Base-by-base conservation (phyloP, 345 rosid species). In the Heritiera fomes region DNA sequence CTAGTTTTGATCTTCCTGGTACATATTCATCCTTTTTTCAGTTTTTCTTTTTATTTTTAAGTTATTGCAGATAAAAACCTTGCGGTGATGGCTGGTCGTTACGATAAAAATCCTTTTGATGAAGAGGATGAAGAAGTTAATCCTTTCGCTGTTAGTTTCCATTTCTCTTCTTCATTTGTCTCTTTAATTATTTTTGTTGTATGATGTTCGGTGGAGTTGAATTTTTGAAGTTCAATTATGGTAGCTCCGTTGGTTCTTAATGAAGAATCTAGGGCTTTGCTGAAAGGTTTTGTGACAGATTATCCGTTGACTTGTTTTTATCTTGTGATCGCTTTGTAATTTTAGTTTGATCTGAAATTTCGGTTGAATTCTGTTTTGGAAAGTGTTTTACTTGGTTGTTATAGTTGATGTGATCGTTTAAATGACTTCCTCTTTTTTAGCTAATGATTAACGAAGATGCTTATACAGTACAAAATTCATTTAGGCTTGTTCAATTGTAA, bases 41-140 rank as follows among this genome's bases (percentile, higher is more conserved):
- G 52, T 20, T 38, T 50, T 11, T 34, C 2, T 32, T 65, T 11
- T 23, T 47, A 49, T 32, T 65, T 11, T 23, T 47, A 49, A 15
- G 6, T 49, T 49, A 52, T 8, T 46, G 14, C 41, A 13, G 82
- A 77, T 7, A 50, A 64, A 20, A 60, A 8, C 73, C 75, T 73
- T 72, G 59, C 50, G 28, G 6, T 18, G 43, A 95, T 95, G 98
- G 98, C 97, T 77, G 88, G 92, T 77, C 93, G 95, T 49, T 91
- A 86, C 84, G 98, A 95, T 78, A 86, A 82, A 58, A 94, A 95
- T 62, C 98, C 99, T 0, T 96, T 93, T 78, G 99, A 88, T 41
- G 98, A 92, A 56, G 99, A 94, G 47, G 91, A 68, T n/a, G 72
- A 92, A 63, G 93, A 90, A 87, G 98, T 94, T 75, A 96, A 96